Evolutionary conservation across 495 filamentous ascomycete genomes (phyloP).

Genomic region (Tuber magnatum): DNA sequence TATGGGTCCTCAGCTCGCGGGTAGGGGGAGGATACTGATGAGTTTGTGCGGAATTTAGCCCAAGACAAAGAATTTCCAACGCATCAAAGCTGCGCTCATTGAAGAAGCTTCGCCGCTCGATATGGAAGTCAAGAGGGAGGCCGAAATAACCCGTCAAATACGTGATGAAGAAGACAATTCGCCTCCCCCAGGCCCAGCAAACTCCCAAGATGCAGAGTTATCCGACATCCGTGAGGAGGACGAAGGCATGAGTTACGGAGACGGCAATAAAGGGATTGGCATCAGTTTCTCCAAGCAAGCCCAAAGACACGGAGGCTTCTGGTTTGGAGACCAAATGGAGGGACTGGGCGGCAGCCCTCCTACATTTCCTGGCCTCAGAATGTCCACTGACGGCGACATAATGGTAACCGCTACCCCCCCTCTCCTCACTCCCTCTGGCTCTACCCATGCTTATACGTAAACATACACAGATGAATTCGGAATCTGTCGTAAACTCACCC

Average conservation of each 20-base stretch:
- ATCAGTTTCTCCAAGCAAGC: constrained; percentile 39
- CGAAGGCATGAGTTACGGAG: constrained; percentile 34
- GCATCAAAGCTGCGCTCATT: constrained; percentile 77
- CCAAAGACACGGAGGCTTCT: constrained; percentile 38
- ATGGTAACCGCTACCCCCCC: constrained; percentile 12
- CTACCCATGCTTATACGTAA: constrained; percentile 11
- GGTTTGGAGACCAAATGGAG: constrained; percentile 40
- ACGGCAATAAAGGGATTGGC: constrained; percentile 28
- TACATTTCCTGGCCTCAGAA: constrained; percentile 33
- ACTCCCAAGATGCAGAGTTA: constrained; percentile 26
- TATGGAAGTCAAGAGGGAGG: constrained; percentile 80
- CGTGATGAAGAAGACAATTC: constrained; percentile 58
- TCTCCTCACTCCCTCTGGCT: background rate
- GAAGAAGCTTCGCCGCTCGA: constrained; percentile 85
- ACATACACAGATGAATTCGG: constrained; percentile 34
- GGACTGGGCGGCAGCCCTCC: constrained; percentile 37
- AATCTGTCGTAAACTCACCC: constrained; percentile 32
- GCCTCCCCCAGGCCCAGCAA: constrained; percentile 43
- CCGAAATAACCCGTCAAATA: constrained; percentile 89
- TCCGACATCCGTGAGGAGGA: constrained; percentile 36
- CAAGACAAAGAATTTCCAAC: constrained; percentile 89
- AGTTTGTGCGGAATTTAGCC: constrained; percentile 50
- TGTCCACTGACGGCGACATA: constrained; percentile 37
- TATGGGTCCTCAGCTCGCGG: background rate
- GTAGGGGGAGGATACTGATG: constrained; percentile 7